A percentile compares a stretch with the other conserved stretches of the same genome.
These are phyloP conservation scores for Lithohypha guttulata DNA, from an alignment of 2,329 filamentous ascomycete genomes.

Conservation along the genomic window DNA sequence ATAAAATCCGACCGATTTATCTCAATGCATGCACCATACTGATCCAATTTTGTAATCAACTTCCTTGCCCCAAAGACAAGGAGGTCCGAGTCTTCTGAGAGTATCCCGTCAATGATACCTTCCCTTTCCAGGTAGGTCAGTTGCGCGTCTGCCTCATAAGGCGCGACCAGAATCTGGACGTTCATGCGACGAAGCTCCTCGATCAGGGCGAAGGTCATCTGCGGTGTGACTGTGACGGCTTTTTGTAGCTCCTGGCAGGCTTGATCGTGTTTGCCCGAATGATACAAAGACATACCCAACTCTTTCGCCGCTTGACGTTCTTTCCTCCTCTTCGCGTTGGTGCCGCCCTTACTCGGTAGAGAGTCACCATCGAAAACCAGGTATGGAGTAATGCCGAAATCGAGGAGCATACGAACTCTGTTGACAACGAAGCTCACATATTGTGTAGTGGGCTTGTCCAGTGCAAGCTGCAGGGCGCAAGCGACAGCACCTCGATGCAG, in stretches of 20 bases:
- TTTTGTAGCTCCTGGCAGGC: slow-evolving; percentile 86
- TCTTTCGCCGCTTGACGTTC: slow-evolving; percentile 67
- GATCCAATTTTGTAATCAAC: slow-evolving; percentile 84
- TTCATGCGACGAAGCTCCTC: slow-evolving; percentile 74
- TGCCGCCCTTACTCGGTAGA: slow-evolving; percentile 82
- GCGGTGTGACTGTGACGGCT: slow-evolving; percentile 85
- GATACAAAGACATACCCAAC: slow-evolving; percentile 65
- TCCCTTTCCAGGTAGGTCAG: slow-evolving; percentile 84
- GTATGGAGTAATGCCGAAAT: slow-evolving; percentile 90
- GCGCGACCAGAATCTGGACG: slow-evolving; percentile 83
- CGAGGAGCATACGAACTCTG: slow-evolving; percentile 83
- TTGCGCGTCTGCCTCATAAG: slow-evolving; percentile 96
- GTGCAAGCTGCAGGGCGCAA: slow-evolving; percentile 81
- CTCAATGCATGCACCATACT: slow-evolving; percentile 86
- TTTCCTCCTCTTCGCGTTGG: slow-evolving; percentile 66
- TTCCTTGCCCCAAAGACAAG: slow-evolving; percentile 89
- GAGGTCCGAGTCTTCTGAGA: slow-evolving; percentile 94
- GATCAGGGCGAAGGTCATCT: slow-evolving; percentile 87
- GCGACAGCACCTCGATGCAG: slow-evolving; percentile 84
- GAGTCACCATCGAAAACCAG: slow-evolving; percentile 94
- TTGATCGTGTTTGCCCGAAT: slow-evolving; percentile 67
- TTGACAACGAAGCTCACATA: slow-evolving; percentile 85
- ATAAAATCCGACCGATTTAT: slow-evolving; percentile 84
- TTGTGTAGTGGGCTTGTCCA: slow-evolving; percentile 80
- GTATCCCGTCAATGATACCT: slow-evolving; percentile 72